A percentile compares a stretch with the other conserved stretches of the same genome.
Evolutionary conservation across 495 filamentous ascomycete genomes (phyloP).

Genomic region (Barbatosphaeria neglecta): DNA sequence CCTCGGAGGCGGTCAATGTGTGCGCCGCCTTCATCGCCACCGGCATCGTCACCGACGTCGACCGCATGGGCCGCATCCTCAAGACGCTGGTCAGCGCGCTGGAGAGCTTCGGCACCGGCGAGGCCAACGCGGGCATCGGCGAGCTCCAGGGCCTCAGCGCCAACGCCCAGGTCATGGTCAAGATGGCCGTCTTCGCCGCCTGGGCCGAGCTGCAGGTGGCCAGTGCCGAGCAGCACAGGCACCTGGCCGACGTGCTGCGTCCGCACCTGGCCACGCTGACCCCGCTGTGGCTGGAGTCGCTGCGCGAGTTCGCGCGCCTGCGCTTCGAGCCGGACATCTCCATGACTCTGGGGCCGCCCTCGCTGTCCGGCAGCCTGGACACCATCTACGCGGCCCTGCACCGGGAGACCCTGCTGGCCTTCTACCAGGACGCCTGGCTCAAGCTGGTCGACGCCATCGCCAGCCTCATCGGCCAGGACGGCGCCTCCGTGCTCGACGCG

Average conservation of each 20-base stretch:
- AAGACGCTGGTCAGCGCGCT: constrained; percentile 85
- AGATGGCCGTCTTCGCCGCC: constrained; percentile 90
- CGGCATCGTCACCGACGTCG: constrained; percentile 93
- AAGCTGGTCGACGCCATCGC: constrained; percentile 96
- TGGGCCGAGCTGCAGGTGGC: constrained; percentile 99
- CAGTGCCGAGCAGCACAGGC: constrained; percentile 83
- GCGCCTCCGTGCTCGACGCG: constrained; percentile 93
- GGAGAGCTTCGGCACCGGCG: constrained; percentile 80
- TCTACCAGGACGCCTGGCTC: constrained; percentile 96
- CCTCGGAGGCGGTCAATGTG: constrained; percentile 93
- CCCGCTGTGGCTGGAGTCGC: constrained; percentile 83
- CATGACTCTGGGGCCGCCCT: constrained; percentile 62
- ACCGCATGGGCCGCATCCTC: constrained; percentile 93
- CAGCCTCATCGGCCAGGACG: constrained; percentile 93
- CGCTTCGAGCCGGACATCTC: constrained; percentile 97
- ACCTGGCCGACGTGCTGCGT: constrained; percentile 77
- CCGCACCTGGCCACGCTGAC: constrained; percentile 83
- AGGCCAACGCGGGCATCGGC: constrained; percentile 78
- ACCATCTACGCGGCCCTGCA: constrained; percentile 90
- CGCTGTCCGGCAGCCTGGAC: constrained; percentile 69
- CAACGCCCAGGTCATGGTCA: constrained; percentile 97
- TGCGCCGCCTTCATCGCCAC: constrained; percentile 94
- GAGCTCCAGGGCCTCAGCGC: constrained; percentile 88
- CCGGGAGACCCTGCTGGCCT: constrained; percentile 82
- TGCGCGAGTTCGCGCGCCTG: constrained; percentile 86